phyloP scores from a whole-genome alignment of 2,329 filamentous ascomycete species.

The Pyricularia pennisetigena region DNA sequence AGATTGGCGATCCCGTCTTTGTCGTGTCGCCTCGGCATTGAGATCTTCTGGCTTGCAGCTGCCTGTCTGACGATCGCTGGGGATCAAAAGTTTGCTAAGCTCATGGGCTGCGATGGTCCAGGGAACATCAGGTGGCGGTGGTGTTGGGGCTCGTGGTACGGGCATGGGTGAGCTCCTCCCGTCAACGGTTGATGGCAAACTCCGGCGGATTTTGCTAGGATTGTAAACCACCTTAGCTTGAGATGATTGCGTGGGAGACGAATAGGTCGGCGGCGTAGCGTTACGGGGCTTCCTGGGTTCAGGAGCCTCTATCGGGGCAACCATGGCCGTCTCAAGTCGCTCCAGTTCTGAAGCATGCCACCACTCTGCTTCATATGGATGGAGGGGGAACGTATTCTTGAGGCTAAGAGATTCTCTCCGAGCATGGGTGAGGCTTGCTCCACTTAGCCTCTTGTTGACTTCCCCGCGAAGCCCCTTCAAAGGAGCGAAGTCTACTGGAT shows the following conservation, averaged over 20 bases:
- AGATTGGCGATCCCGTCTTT: conserved; percentile 52
- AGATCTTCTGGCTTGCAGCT: conserved; percentile 76
- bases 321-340: conserved; percentile 53
- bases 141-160: conserved; percentile 40
- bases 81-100: conserved; percentile 73
- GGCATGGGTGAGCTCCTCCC: conserved; percentile 22
- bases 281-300: conserved; percentile 44
- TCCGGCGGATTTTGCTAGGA: conserved; percentile 50
- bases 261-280: conserved; percentile 61
- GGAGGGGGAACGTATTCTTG: conserved; percentile 15
- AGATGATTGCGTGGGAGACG: conserved; percentile 80
- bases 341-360: conserved; percentile 60
- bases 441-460: conserved; percentile 37
- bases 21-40: conserved; percentile 54
- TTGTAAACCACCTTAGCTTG: conserved; percentile 68
- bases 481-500: conserved; percentile 18
- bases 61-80: conserved; percentile 59
- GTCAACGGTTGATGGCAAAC: conserved; percentile 43
- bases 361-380: conserved; percentile 58
- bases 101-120: conserved; percentile 82
- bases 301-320: conserved; percentile 29
- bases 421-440: conserved; percentile 28
- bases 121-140: conserved; percentile 70
- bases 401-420: conserved; percentile 19
- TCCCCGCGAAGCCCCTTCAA: conserved; percentile 42